Base-by-base conservation (phyloP, 1,284 basidiomycete genomes). In the Bondarzewia mesenterica region DNA sequence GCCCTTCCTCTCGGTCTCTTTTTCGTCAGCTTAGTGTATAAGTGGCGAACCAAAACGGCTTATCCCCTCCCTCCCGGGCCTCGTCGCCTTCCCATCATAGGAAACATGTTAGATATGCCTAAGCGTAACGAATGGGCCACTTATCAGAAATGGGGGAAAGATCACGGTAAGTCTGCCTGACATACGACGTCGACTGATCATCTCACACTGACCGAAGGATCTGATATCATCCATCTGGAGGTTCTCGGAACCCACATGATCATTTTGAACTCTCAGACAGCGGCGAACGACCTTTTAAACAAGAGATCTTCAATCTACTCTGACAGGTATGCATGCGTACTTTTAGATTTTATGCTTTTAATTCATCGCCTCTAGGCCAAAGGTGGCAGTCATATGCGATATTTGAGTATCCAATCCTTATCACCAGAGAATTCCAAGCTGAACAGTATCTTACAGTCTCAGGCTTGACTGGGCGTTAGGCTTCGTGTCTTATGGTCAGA, bases 211-310 rank as follows among this genome's bases (percentile, higher is more conserved):
- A 14, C 18, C 27, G 27, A 29, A 53, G 47, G 49, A 25, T 48
- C 54, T 16, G 54, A 51, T 32, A 38, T 56, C 14, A 46, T 51
- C 15, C 46, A 51, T 21, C 39, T 42, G 25, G 35, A 52, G 8
- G 36, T 46, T 16, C 48, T 57, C n/a, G 46, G 55, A 8, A 49
- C 35, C 5, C 48, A 57, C 21, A 26, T 57, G 44, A 41, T 54
- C 22, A 43, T 54, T 35, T 32, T 54, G n/a, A 54, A 54, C 47
- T 54, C 67, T 16, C 29, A 54, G 3, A 56, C 69, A 36, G 61
- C 64, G 7, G 69, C 59, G 4, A 54, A 56, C 6, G 66, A 71
- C n/a, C 59, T 71, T 21, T 69, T 68, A 18, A 62, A 69, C 45
- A 67, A 57, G 44, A 51, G 51, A 44, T 56, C 53, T 22, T 51